Base-by-base conservation (phyloP, 208 protist genomes). In the Trypanosoma avium region DNA sequence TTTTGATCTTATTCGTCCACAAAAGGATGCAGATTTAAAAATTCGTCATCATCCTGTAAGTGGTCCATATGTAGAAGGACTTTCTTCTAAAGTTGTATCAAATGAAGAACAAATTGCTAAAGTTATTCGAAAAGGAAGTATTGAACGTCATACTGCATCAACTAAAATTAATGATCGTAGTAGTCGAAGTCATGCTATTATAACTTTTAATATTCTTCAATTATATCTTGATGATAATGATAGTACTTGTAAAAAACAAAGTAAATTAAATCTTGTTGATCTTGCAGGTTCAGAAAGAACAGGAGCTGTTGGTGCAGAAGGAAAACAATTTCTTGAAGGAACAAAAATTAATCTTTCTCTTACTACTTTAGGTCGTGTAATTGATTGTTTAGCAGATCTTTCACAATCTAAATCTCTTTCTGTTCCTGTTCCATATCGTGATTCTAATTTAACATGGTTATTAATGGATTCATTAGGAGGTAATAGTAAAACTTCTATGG, bases 401-500 rank as follows among this genome's bases (percentile, higher is more conserved):
- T 84, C 80, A 30, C 84, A 94, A 47, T 77, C 73, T 58, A 84
- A 89, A 46, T 50, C 62, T 5, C 53, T 66, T 49, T 24, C 59
- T 10, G 71, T 85, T 12, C 75, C 81, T 0, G 77, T 82, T 24
- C 86, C 86, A 27, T 94, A 94, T 59, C 82, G 88, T 32, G 88
- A 95, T 29, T 92, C 88, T 4, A 87, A 84, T 38, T 77, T 97
- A 2, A 97, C 92, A 4, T 92, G 83, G 79, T 67, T 95, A 49
- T 69, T 97, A 29, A 91, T 80, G 75, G 89, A 94, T 76, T 92
- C 84, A 6, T 61, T 97, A 4, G 89, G 88, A 56, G 92, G 92
- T 21, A 91, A 91, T 73, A 89, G 83, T 49, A 97, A 97, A 57
- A 98, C 97, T 4, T 88, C 88, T 17, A 98, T 98, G 94, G 88